These are phyloP conservation scores for Boeremia exigua DNA, from an alignment of 2,329 filamentous ascomycete species.

Conservation along the genomic window DNA sequence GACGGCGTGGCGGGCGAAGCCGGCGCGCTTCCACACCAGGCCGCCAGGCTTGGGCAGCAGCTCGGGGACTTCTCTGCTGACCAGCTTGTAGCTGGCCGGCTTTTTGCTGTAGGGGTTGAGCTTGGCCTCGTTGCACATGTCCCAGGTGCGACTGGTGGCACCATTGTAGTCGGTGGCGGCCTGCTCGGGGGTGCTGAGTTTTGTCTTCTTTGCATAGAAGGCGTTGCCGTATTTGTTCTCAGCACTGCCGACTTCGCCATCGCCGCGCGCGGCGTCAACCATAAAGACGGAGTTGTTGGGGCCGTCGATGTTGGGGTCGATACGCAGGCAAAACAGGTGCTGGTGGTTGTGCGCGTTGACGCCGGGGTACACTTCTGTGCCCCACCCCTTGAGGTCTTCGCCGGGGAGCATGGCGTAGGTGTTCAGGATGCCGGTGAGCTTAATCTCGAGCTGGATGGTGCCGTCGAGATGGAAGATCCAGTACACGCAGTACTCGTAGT, in stretches of 20 bases:
- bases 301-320: conserved; percentile 88
- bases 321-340: conserved; percentile 88
- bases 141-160: conserved; percentile 81
- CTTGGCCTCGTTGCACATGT: conserved; percentile 83
- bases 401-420: conserved; percentile 82
- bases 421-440: conserved; percentile 90
- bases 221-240: conserved; percentile 92
- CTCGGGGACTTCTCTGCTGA: conserved; percentile 80
- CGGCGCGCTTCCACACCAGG: conserved; percentile 87
- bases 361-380: conserved; percentile 87
- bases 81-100: conserved; percentile 85
- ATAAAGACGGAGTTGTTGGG: conserved; percentile 84
- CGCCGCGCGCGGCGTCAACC: conserved; percentile 74
- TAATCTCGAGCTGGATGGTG: conserved; percentile 87
- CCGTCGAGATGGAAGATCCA: conserved; percentile 95
- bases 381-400: conserved; percentile 86
- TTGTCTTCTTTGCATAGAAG: conserved; percentile 85
- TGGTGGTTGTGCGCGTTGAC: conserved; percentile 97
- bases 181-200: conserved; percentile 72
- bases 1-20: conserved; percentile 84
- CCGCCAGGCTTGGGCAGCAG: conserved; percentile 81
- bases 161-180: conserved; percentile 82
- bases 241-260: conserved; percentile 76
- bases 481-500: conserved; percentile 90
- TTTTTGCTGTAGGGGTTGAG: conserved; percentile 87